Evolutionary conservation across 2,329 filamentous ascomycete genomes (phyloP).

Genomic region (Aureobasidium sp.): DNA sequence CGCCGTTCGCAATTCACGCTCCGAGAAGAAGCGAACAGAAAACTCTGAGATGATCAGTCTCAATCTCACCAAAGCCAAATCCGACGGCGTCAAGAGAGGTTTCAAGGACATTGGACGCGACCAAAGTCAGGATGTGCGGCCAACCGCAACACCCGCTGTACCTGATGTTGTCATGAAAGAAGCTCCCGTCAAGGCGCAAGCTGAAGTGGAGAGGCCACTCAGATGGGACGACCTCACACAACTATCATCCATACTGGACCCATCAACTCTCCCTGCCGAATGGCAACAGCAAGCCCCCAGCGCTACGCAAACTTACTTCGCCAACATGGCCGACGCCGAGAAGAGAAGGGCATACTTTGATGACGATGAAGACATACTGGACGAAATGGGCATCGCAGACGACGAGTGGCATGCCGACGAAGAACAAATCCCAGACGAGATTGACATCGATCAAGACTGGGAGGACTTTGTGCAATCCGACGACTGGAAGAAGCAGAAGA

Average conservation of each 20-base stretch:
- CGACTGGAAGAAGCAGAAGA: constrained; percentile 3
- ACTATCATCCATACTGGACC: background rate
- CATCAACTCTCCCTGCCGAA: constrained; percentile 2
- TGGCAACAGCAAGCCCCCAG: background rate
- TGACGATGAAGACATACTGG: constrained; percentile 8
- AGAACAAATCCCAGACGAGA: background rate
- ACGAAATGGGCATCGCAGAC: constrained; percentile 3
- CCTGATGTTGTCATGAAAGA: background rate
- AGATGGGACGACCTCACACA: constrained; percentile 14
- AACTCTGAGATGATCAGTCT: constrained; percentile 14
- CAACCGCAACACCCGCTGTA: background rate
- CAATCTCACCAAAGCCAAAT: constrained; percentile 9
- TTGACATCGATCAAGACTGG: constrained; percentile 9
- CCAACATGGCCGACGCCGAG: background rate
- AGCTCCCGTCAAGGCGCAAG: background rate
- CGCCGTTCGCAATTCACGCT: constrained; percentile 55
- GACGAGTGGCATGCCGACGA: constrained; percentile 9
- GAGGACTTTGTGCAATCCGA: constrained; percentile 4
- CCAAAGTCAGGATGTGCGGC: background rate
- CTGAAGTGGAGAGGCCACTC: constrained; percentile 1
- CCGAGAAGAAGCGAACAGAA: constrained; percentile 36
- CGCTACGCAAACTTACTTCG: background rate
- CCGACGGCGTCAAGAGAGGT: constrained; percentile 2
- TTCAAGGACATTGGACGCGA: constrained; percentile 11
- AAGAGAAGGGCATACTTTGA: background rate